phyloP scores from a whole-genome alignment of 106 monocot genomes.

The Dendrobium catenatum region DNA sequence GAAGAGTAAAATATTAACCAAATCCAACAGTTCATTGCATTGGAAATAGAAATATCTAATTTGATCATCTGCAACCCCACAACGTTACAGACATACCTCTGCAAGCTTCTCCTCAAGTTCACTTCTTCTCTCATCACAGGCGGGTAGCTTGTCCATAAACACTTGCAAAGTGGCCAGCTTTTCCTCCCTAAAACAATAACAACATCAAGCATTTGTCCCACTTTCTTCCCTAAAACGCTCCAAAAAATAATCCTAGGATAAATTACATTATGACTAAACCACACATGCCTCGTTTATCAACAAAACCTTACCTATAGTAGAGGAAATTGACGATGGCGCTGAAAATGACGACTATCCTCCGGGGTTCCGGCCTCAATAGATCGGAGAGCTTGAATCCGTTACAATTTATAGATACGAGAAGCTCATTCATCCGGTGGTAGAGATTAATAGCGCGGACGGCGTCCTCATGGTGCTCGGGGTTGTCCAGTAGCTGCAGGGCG shows the following conservation, averaged over 20 bases:
- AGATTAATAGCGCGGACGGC: conserved; percentile 28
- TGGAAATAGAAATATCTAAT: neutral
- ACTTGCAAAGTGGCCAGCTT: conserved; percentile 4
- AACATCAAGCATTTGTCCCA: no score
- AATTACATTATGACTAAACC: neutral
- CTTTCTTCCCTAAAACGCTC: conserved; percentile 1
- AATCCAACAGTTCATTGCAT: neutral
- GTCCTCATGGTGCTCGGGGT: conserved; percentile 46
- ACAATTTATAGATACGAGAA: conserved; percentile 34
- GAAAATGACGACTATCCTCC: conserved; percentile 38
- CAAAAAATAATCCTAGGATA: neutral
- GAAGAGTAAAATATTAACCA: neutral
- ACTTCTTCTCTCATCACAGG: conserved; percentile 1
- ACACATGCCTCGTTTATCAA: neutral
- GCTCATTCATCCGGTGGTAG: conserved; percentile 25
- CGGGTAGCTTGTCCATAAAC: neutral
- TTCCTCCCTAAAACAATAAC: conserved; percentile 2
- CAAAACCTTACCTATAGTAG: conserved; percentile 33
- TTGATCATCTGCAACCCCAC: neutral
- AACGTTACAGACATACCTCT: neutral
- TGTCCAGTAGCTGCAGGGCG: conserved; percentile 51
- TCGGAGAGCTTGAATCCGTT: conserved; percentile 37
- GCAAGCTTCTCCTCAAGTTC: neutral
- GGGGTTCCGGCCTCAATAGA: conserved; percentile 42
- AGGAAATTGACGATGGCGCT: conserved; percentile 64